Base-by-base conservation (phyloP, 805 yeast genomes). In the Metschnikowia cerradonensis region DNA sequence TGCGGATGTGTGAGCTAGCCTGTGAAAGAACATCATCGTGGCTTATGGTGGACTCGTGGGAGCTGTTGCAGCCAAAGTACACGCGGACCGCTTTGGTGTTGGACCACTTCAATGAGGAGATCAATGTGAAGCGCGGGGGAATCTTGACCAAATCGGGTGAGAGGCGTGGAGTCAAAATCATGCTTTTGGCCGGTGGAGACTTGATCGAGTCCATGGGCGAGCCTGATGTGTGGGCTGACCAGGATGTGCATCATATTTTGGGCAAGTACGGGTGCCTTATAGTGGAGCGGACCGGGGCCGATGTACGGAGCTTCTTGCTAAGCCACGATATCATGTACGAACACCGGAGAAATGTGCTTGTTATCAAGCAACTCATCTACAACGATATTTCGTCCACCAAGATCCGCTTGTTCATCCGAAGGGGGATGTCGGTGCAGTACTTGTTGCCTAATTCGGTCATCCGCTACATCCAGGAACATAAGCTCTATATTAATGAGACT, bases 1-100 rank as follows among this genome's bases (percentile, higher is more conserved):
- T 94, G 10, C 78, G 98, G 48, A 94, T 94, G 99, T 90, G 99
- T 70, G 99, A 94, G 67, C 76, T 94, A 63, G 98, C 97, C 0
- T 91, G 99, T 68, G 99, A 94, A 65, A 78, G 99, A 62, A 94
- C 99, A 0, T 84, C 94, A 3, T 84, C 92, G 26, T 94, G 99
- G 99, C 77, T 94, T 37, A 94, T 94, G 99, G 99, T 94, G 30
- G 99, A 94, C 67, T 97, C 98, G 1, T 94, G 99, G 99, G 99
- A 94, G 71, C 86, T 95, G 3, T 75, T 94, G 53, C 99, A 94
- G 68, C 88, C 88, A 1, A 78, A 83, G 42, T 94, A 94, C 67
- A 90, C 96, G 26, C 79, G 99, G 58, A 94, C 99, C 0, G 97
- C 98, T 1, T 79, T 90, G 49, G 99, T 94, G 5, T 77, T 94